Base-by-base conservation (phyloP, 2,329 filamentous ascomycete species). In the Beauveria asiatica region DNA sequence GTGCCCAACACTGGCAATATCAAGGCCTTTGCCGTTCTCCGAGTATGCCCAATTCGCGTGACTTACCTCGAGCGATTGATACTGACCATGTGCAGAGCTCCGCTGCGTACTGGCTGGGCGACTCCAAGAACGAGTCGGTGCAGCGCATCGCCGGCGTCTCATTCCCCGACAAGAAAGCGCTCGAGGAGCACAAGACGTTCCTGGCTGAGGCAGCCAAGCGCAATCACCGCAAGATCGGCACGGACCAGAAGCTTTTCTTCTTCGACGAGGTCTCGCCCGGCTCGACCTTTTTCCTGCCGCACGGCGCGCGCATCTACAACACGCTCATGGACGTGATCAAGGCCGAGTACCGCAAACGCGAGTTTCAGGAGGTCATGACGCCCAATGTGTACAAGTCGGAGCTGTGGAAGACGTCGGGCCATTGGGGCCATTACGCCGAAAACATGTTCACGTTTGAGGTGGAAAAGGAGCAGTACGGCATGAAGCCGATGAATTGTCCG, bases 401-500 rank as follows among this genome's bases (percentile, higher is more conserved):
- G 7, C 78, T 97, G 16, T 97, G 94, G 94, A 94, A 96, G 78
- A 89, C 85, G 23, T 96, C 92, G 9, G 94, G 94, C 54, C 94
- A 97, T 74, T 97, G 93, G 92, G 84, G 88, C 62, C 75, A 76
- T 65, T 76, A 97, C 79, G 85, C 92, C 70, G 93, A 97, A 64
- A 92, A 97, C 76, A 97, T 97, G 93, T 83, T 83, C 66, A 74
- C 79, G 45, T 86, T 96, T 67, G 80, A 85, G 59, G 78, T 88
- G 37, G 92, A 97, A 73, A 96, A 96, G 79, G 88, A 75, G 66
- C 70, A 71, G 52, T 77, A 75, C 62, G 92, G 86, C 17, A 78
- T 97, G 56, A 97, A 97, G 78, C 93, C 93, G 30, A 97, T 97
- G 94, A 97, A 97, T 78, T 99, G 94, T 76, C 94, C 94, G 4